Base-by-base conservation (phyloP, 345 rosid species). In the Heritiera fomes region DNA sequence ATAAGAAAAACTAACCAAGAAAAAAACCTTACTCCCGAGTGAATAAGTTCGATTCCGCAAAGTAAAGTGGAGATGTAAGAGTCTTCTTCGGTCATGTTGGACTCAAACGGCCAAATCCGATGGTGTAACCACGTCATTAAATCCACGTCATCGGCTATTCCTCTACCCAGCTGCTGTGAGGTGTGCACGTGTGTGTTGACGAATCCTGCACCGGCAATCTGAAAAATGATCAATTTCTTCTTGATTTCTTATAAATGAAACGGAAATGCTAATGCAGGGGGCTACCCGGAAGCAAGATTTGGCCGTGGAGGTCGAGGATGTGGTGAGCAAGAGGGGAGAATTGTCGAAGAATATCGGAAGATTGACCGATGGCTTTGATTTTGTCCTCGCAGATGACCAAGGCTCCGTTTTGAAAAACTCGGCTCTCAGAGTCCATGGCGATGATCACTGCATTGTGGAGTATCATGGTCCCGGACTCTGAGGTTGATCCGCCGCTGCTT, bases 61-160 rank as follows among this genome's bases (percentile, higher is more conserved):
- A 91, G 90, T 58, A 91, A 76, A 61, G 93, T 83, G 40, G 95
- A 91, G 64, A 91, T 43, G 78, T 87, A 90, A 58, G 95, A 91
- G 71, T 91, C 95, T 32, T 79, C 85, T 78, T 87, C 84, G 13
- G 93, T 89, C 92, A 91, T 91, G 76, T 75, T 81, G 49, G 93
- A 84, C 76, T 91, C 95, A 64, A 88, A 91, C 30, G 93, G 95
- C 95, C 95, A 91, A 62, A 91, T 88, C 59, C 93, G 88, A 52
- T 65, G 70, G 75, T 91, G 95, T 77, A 90, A 64, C 93, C 92
- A 91, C 0, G 95, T 90, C 86, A 90, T 81, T 75, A 91, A 69
- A 75, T 87, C 91, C 32, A 88, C 92, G 67, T 91, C 91, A 50
- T 88, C 95, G 3, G 95, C 93, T 62, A 89, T 89, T 75, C 95